Conservation (phyloP, 176 grass and related monocot species). For the Eleusine coracana region DNA sequence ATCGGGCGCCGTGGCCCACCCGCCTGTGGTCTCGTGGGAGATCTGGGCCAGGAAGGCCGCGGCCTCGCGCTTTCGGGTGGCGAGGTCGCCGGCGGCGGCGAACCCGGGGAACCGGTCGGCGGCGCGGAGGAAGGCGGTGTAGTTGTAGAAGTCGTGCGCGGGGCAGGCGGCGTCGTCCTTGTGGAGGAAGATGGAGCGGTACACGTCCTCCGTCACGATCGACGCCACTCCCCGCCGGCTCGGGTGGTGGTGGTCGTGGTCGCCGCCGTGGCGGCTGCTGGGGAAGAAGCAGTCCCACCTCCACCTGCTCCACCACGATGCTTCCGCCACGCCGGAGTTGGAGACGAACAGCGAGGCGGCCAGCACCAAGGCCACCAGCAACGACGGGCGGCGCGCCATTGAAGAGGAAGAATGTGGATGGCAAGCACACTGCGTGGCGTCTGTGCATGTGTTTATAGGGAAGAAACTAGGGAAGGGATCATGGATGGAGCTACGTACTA, state of each 20-base stretch:
- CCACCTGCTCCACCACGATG: background rate
- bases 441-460: background rate
- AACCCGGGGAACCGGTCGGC: constrained; percentile 55
- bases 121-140: constrained; percentile 60
- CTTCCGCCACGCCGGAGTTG: background rate
- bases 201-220: constrained; percentile 54
- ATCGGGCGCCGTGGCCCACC: constrained; percentile 75
- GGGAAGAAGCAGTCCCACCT: background rate
- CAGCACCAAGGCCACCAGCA: background rate
- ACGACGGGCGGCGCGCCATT: constrained; percentile 1
- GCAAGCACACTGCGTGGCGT: background rate
- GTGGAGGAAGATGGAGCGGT: constrained; percentile 58
- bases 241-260: background rate
- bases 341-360: background rate
- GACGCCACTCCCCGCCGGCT: background rate
- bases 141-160: constrained; percentile 69
- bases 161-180: constrained; percentile 67
- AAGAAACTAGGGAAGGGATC: too few relatives aligned
- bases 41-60: constrained; percentile 84
- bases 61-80: constrained; percentile 58
- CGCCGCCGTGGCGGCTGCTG: background rate
- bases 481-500: background rate
- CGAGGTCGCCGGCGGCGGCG: constrained; percentile 30
- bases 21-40: constrained; percentile 85
- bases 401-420: background rate